phyloP scores from a whole-genome alignment of 1,139 yeast genomes.

The Tardiomyces blankii region DNA sequence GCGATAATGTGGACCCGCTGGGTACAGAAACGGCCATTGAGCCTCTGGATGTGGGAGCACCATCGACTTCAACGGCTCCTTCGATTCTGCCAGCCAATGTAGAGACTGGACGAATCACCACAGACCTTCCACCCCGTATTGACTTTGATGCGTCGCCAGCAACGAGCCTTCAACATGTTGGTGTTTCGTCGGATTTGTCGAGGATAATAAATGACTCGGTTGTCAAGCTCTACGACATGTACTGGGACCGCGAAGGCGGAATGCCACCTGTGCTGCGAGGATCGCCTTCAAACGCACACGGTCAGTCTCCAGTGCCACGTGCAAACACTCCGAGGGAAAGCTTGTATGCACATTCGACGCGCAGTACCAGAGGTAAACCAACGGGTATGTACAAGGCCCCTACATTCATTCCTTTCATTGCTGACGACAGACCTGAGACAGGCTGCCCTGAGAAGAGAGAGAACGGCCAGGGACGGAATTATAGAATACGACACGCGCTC shows the following conservation, averaged over 20 bases:
- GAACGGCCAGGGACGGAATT: background rate
- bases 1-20: too few relatives aligned
- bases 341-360: too few relatives aligned
- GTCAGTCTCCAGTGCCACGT: too few relatives aligned
- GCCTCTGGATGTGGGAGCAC: too few relatives aligned
- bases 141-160: background rate
- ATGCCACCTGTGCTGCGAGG: background rate
- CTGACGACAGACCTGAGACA: too few relatives aligned
- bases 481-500: background rate
- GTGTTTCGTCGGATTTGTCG: background rate
- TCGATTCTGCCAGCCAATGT: background rate
- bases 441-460: background rate
- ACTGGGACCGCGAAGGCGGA: background rate
- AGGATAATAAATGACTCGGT: background rate
- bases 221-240: background rate
- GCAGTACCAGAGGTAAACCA: too few relatives aligned
- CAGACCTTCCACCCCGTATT: background rate
- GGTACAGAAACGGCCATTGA: too few relatives aligned
- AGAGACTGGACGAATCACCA: background rate
- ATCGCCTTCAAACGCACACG: too few relatives aligned
- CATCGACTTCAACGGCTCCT: too few relatives aligned
- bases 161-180: background rate
- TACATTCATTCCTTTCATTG: too few relatives aligned
- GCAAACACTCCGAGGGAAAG: too few relatives aligned
- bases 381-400: too few relatives aligned